Evolutionary conservation across 2,329 filamentous ascomycete species (phyloP), one percentile per base, ranked within the genome.

Genomic region (Xylaria arbuscula): DNA sequence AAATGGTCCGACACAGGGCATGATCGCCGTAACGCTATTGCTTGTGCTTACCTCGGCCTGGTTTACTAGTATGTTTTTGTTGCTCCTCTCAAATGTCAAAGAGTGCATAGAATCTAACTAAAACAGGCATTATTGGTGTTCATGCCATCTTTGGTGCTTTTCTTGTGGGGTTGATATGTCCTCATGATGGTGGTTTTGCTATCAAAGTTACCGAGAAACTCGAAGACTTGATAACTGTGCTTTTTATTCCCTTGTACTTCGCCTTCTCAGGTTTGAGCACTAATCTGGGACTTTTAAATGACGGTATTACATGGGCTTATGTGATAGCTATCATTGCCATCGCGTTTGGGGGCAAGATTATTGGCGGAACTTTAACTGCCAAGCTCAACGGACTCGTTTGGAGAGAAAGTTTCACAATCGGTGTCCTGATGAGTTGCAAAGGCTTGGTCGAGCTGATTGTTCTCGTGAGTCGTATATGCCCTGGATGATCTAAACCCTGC

Each of bases 131-230:
- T 68, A 97, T 98, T 76, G 95, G 95, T 55, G 90, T 98, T 1
- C 95, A 98, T 78, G 89, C 95, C 64, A 98, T 98, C 77, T 98
- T 98, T 75, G 95, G 95, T 50, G 94, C 92, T 2, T 98, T 98
- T 78, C 85, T 98, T 67, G 88, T 95, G 50, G 95, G 95, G 1
- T 80, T 98, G 32, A 96, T 98, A 66, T 94, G 94, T 73, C 95
- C 94, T 0, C 94, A 96, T 76, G 92, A 97, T 66, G 92, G 92
- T 57, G 93, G 94, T 34, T 97, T 97, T 76, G 92, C 93, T 24
- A 96, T 97, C 80, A 94, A 94, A 73, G 83, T 97, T 48, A 96
- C 93, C 0, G 94, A 97, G 77, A 98, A 98, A 83, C 90, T 98
- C 67, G 95, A 98, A 79, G 95, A 98, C 85, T 83, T 98, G 11